A percentile compares a stretch with the other conserved stretches of the same genome.
These are phyloP conservation scores for Tetrahymena malaccensis DNA, from an alignment of 73 alveolate species.

Conservation along the genomic window DNA sequence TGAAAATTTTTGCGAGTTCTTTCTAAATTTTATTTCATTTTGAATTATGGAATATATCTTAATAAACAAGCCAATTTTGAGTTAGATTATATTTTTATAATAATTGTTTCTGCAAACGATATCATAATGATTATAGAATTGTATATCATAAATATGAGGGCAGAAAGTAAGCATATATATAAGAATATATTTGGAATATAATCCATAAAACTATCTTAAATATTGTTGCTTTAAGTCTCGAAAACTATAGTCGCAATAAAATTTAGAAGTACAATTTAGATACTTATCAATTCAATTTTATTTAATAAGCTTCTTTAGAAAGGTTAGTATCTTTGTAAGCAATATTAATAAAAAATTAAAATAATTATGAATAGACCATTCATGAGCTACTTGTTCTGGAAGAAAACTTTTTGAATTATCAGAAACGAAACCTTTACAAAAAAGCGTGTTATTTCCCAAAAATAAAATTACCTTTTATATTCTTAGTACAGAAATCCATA, in stretches of 20 bases:
- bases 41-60: background rate
- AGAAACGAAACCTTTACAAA: background rate
- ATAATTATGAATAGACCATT: background rate
- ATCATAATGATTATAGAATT: background rate
- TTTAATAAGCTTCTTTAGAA: background rate
- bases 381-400: background rate
- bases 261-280: background rate
- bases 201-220: background rate
- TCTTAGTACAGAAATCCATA: background rate
- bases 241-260: background rate
- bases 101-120: background rate
- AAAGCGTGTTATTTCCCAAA: background rate
- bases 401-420: background rate
- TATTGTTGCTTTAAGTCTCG: background rate
- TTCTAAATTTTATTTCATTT: background rate
- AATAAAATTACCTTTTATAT: background rate
- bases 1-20: background rate
- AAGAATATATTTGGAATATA: background rate
- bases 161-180: background rate
- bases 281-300: background rate
- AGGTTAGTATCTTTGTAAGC: background rate
- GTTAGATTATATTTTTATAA: background rate
- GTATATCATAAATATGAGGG: background rate
- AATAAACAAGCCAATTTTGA: background rate
- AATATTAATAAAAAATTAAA: background rate